These are phyloP conservation scores for Brassica incana DNA, from an alignment of 345 rosid genomes.

Conservation along the genomic window DNA sequence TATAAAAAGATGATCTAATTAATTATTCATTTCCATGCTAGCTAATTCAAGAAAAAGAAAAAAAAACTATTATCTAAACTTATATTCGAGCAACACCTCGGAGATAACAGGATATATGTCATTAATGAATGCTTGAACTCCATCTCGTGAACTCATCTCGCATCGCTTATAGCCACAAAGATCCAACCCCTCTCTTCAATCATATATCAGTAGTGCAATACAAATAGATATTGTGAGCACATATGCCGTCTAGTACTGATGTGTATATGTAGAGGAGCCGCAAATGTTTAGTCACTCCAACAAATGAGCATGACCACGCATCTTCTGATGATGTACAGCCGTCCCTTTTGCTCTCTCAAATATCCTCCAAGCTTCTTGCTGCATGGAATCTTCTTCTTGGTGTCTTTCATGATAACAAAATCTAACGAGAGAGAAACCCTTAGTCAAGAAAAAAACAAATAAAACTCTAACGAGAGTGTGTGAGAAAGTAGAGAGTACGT, in stretches of 20 bases:
- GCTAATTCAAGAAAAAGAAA: constrained; percentile 8
- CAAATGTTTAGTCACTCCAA: constrained; percentile 61
- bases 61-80: not conserved
- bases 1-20: constrained; percentile 6
- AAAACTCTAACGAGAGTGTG: not conserved
- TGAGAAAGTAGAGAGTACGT: not conserved
- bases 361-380: constrained; percentile 70
- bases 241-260: constrained; percentile 4
- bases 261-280: constrained; percentile 14
- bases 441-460: not conserved
- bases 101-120: constrained; percentile 7
- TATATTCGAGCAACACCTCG: not conserved
- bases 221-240: constrained; percentile 4
- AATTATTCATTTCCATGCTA: constrained; percentile 4
- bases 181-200: constrained; percentile 23
- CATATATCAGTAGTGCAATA: not conserved
- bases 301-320: constrained; percentile 84
- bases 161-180: constrained; percentile 15
- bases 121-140: constrained; percentile 1
- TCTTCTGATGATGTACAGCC: constrained; percentile 72
- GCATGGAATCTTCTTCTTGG: constrained; percentile 56
- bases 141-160: constrained; percentile 1
- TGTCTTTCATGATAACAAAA: constrained; percentile 36
- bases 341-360: constrained; percentile 66
- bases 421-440: not conserved